Evolutionary conservation across 2,329 filamentous ascomycete species (phyloP).

Genomic region (Botrytis galanthina): DNA sequence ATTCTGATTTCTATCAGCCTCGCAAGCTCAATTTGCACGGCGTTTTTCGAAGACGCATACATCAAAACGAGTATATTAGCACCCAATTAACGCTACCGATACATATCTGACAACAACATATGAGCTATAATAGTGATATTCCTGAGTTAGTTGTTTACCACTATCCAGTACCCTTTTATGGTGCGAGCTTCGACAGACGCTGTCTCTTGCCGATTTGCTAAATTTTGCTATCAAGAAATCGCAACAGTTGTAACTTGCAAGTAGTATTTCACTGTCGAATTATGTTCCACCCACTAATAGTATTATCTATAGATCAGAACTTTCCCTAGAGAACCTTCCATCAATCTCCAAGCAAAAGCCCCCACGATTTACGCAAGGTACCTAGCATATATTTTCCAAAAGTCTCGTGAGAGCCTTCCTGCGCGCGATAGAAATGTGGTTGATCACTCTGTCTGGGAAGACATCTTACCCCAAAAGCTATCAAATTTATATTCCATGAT

Average conservation of each 20-base stretch:
- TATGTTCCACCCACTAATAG: accelerated
- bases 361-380: background rate
- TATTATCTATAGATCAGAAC: background rate
- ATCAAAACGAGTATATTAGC: background rate
- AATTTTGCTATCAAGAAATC: background rate
- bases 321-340: background rate
- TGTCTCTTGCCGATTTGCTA: background rate
- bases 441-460: background rate
- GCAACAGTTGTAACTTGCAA: background rate
- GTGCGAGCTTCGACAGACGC: accelerated
- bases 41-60: background rate
- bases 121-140: background rate
- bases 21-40: background rate
- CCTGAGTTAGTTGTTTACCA: accelerated
- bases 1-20: background rate
- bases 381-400: background rate
- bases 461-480: accelerated
- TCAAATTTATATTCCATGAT: background rate
- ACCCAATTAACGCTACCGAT: background rate
- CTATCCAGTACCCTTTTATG: background rate
- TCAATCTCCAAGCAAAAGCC: background rate
- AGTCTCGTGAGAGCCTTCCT: background rate
- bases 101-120: background rate
- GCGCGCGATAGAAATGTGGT: accelerated
- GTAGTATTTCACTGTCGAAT: accelerated